Conservation (phyloP, 768 basidiomycete genomes). For the Hygrophorus pudorinus region DNA sequence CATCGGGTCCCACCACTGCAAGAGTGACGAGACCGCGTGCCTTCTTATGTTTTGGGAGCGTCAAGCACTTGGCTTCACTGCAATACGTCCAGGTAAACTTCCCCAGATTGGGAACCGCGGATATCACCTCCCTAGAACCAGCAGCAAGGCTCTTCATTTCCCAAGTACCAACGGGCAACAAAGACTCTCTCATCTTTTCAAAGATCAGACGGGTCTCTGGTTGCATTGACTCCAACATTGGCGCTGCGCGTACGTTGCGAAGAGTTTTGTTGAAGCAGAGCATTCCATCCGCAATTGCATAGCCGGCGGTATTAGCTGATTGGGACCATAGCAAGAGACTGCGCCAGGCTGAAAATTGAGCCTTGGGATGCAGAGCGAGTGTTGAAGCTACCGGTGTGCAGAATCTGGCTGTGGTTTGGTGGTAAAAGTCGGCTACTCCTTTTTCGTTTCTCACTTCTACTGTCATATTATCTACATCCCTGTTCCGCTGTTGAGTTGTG, state of each 20-base stretch:
- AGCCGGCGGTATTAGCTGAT: constrained; percentile 6
- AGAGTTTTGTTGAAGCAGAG: constrained; percentile 7
- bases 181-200: constrained; percentile 3
- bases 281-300: constrained; percentile 11
- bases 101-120: constrained; percentile 10
- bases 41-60: constrained; percentile 3
- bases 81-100: constrained; percentile 12
- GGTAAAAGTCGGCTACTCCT: constrained; percentile 6
- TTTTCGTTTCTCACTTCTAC: background rate
- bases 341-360: constrained; percentile 8
- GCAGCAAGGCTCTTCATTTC: constrained; percentile 9
- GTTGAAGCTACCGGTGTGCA: constrained; percentile 11
- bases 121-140: constrained; percentile 10
- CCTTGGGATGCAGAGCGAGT: constrained; percentile 10
- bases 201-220: constrained; percentile 4
- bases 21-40: background rate
- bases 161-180: constrained; percentile 9
- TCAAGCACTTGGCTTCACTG: constrained; percentile 1
- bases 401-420: constrained; percentile 10
- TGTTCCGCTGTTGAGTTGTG: too few species aligned
- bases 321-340: constrained; percentile 13
- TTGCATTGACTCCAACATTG: constrained; percentile 6
- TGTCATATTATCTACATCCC: background rate
- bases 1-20: constrained; percentile 10
- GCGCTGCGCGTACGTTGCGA: background rate